A percentile compares a stretch with the other conserved stretches of the same genome.
phyloP scores from a whole-genome alignment of 768 basidiomycete species.

The Xanthoconium stramineum region DNA sequence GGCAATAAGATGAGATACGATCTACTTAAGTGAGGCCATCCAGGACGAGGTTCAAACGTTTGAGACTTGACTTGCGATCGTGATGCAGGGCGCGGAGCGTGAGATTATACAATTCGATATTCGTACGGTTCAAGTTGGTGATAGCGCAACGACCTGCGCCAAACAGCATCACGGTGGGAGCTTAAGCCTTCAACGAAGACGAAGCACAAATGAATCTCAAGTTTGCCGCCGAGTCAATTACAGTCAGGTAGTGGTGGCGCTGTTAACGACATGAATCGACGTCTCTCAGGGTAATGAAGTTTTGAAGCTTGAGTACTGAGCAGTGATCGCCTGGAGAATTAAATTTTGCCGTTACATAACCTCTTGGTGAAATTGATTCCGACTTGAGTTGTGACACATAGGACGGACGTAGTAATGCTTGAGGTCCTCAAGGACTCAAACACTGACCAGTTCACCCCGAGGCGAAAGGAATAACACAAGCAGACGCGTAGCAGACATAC shows the following conservation, averaged over 20 bases:
- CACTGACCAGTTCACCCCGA: conserved; percentile 20
- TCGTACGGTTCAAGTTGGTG: no score
- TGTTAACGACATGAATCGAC: no score
- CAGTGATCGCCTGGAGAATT: no score
- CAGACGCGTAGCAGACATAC: conserved; percentile 27
- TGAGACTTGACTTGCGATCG: not conserved
- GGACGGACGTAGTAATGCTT: conserved; percentile 32
- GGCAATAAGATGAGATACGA: not conserved
- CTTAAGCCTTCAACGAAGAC: no score
- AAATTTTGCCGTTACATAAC: no score
- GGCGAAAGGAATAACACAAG: conserved; percentile 15
- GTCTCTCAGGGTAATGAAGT: no score
- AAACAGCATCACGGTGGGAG: not conserved
- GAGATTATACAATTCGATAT: not conserved
- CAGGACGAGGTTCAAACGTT: not conserved
- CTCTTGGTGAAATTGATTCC: no score
- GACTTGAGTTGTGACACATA: no score
- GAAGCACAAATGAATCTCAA: no score
- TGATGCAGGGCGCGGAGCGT: not conserved
- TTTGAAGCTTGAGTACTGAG: no score
- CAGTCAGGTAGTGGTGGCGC: no score
- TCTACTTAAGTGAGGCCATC: not conserved
- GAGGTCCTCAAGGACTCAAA: conserved; percentile 22
- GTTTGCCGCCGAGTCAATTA: no score
- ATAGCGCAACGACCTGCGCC: not conserved